A percentile compares a stretch with the other conserved stretches of the same genome.
Conservation (phyloP, 2,329 filamentous ascomycete species). For the Sporothrix inflata region DNA sequence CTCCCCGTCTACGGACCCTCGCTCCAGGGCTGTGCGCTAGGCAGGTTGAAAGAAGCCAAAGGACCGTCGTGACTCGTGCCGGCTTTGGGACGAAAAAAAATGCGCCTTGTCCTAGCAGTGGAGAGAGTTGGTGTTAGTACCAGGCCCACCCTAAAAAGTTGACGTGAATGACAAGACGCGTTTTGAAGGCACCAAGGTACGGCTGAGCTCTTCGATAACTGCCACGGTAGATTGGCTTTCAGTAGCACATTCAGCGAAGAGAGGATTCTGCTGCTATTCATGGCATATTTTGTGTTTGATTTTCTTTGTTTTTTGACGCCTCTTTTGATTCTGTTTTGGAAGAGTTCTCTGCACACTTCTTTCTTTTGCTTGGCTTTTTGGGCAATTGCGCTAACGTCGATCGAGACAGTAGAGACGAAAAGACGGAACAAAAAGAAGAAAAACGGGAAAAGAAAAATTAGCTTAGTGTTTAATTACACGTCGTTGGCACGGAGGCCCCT, state of each 20-base stretch:
- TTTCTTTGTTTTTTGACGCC: background rate
- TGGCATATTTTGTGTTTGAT: background rate
- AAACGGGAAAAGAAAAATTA: background rate
- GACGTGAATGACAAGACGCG: background rate
- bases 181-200: background rate
- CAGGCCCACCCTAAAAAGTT: background rate
- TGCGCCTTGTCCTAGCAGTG: constrained; percentile 22
- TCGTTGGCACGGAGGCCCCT: background rate
- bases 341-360: background rate
- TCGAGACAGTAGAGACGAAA: background rate
- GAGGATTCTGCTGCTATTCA: background rate
- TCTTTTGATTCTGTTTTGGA: background rate
- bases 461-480: constrained; percentile 3
- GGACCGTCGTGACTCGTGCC: constrained; percentile 17
- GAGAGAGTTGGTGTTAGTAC: background rate
- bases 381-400: background rate
- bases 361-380: background rate
- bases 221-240: background rate
- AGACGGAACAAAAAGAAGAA: background rate
- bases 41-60: background rate
- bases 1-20: background rate
- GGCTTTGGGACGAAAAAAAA: constrained; percentile 1
- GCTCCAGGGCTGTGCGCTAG: background rate
- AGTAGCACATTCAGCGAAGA: too few relatives aligned
- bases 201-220: background rate